These are phyloP conservation scores for Pelagomonas calceolata DNA, from an alignment of 108 stramenopile genomes.

Conservation along the genomic window DNA sequence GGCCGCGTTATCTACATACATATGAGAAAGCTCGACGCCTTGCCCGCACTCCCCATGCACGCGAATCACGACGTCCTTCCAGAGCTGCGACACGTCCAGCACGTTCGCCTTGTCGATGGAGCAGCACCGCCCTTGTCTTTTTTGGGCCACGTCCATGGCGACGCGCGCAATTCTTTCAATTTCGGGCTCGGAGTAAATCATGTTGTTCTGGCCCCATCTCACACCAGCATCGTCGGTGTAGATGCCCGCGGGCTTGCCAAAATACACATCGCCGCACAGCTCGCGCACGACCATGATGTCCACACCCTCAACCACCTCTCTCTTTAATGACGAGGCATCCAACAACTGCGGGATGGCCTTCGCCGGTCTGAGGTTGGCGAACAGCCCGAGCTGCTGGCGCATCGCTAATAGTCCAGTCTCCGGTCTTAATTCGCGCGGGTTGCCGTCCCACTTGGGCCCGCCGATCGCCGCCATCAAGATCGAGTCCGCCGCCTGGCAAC, in stretches of 20 bases:
- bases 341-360: conserved; percentile 84
- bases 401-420: conserved; percentile 90
- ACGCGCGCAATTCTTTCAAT: conserved; percentile 82
- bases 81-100: conserved; percentile 91
- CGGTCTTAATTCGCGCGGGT: conserved; percentile 83
- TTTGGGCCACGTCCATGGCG: conserved; percentile 83
- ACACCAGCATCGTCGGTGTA: conserved; percentile 69
- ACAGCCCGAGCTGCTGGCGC: conserved; percentile 87
- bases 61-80: conserved; percentile 85
- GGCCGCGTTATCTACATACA: conserved; percentile 98
- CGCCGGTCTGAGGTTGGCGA: conserved; percentile 92
- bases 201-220: conserved; percentile 93
- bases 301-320: conserved; percentile 88
- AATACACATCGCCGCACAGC: conserved; percentile 97
- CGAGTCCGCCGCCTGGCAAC: conserved; percentile 72
- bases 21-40: conserved; percentile 81
- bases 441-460: conserved; percentile 93
- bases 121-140: conserved; percentile 77
- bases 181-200: conserved; percentile 91
- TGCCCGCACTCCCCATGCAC: conserved; percentile 63
- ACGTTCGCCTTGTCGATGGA: conserved; percentile 99
- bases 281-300: conserved; percentile 98
- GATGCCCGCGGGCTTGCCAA: conserved; percentile 93
- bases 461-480: conserved; percentile 92
- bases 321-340: conserved; percentile 88